Base-by-base conservation (phyloP, 441 rosid genomes). In the Isatis lusitanica region DNA sequence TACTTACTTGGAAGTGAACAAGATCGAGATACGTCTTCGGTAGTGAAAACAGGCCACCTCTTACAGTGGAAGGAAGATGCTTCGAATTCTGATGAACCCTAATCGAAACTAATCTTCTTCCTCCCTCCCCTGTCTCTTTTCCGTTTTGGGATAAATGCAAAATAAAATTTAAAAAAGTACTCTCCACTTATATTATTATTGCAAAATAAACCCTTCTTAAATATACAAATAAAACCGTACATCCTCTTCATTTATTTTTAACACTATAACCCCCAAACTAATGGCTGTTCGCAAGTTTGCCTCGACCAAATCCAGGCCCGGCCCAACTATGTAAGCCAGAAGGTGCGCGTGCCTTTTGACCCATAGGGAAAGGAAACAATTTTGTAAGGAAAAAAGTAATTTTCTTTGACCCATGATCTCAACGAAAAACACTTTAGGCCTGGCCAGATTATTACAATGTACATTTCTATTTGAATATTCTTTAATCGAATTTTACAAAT, bases 71-170 rank as follows among this genome's bases (percentile, higher is more conserved):
- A 60, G 39, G 43, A 8, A 36, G 59, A 38, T 21, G 15, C 46
- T 50, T 50, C 48, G 7, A 11, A 10, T 16, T 55, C 72, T 44
- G 46, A 69, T 44, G 64, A 69, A 69, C 73, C 73, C 73, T 69
- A 69, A 31, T 69, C 64, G 35, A 30, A 31, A 8, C 0, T 15
- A 12, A 21, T 46, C 55, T 38, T 42, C 40, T 30, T 18, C 12
- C 17, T 48, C 62, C 1, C 9, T n/a, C 18, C 12, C 30, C 2
- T 3, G 2, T 9, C 3, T 28, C 31, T 7, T 60, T 15, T 46
- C 10, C 13, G 6, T 58, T 43, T 9, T 24, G 24, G 2, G 28
- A 3, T 42, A 51, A 68, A 68, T 75, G 51, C 66, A 30, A 16
- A 21, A 50, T n/a, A 7, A 46, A 16, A 46, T 1, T 26, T 26